Percentiles rank a stretch among this genome's conserved stretches.
phyloP scores from a whole-genome alignment of 192 early-diverging fungal genomes.

The Helicostylum pulchrum region DNA sequence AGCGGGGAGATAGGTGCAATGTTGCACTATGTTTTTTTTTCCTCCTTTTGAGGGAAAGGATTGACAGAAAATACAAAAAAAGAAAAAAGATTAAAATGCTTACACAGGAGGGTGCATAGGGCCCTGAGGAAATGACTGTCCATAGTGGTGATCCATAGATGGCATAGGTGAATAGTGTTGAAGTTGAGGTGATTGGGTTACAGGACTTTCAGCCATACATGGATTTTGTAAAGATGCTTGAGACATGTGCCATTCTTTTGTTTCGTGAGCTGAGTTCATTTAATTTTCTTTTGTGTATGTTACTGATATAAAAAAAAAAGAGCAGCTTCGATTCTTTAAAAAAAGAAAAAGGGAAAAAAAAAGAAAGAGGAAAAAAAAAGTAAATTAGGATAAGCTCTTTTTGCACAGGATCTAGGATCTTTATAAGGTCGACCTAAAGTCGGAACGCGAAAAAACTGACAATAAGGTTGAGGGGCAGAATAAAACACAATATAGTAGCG shows the following conservation, averaged over 20 bases:
- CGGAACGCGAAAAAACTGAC: constrained; percentile 9
- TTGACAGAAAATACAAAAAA: constrained; percentile 4
- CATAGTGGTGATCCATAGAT: constrained; percentile 22
- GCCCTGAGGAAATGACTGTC: constrained; percentile 14
- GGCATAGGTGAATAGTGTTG: constrained; percentile 23
- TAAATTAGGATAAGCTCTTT: constrained; percentile 15
- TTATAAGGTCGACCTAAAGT: constrained; percentile 4
- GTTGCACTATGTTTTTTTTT: constrained; percentile 6
- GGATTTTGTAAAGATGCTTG: constrained; percentile 13
- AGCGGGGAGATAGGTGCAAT: background rate
- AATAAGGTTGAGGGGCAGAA: constrained; percentile 26
- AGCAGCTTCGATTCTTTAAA: constrained; percentile 11
- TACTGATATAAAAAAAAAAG: constrained; percentile 1
- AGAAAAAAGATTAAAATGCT: constrained; percentile 1
- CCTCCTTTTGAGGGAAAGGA: background rate
- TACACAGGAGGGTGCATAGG: constrained; percentile 25
- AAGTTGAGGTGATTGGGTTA: constrained; percentile 9
- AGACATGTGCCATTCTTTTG: constrained; percentile 19
- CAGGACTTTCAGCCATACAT: constrained; percentile 19
- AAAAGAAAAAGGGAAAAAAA: constrained; percentile 10
- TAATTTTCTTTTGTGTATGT: background rate
- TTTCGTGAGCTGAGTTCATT: constrained; percentile 26
- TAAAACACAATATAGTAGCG: no score
- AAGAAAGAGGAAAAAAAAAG: constrained; percentile 11
- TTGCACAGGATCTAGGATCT: constrained; percentile 17